Base-by-base conservation (phyloP, 306 rosid genomes). In the Vigna nakashimae region DNA sequence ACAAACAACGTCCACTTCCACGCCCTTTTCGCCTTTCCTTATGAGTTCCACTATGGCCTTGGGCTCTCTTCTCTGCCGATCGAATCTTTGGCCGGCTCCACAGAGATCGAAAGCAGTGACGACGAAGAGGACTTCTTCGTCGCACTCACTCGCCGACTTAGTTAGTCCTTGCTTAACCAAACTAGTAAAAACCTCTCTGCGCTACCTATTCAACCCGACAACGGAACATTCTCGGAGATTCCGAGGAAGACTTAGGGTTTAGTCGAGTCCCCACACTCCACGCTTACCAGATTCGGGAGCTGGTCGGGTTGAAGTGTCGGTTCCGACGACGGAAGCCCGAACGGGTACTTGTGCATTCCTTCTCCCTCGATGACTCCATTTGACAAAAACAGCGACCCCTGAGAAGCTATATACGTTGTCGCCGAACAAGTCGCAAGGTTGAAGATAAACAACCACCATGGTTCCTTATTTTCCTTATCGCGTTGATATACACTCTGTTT, bases 361-460 rank as follows among this genome's bases (percentile, higher is more conserved):
- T 93, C 97, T 0, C 98, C 98, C 0, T 81, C 90, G 4, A 79
- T 92, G 77, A 84, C 91, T 53, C 91, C 94, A 71, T 90, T 86
- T 45, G 49, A 82, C 1, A 83, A 75, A 4, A 81, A 73, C 5
- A 79, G 84, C 36, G 87, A 89, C 83, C 85, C 89, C 0, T 91
- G 92, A 91, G 91, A 89, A 6, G 90, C 85, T 30, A 87, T 94
- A 2, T 90, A 88, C 58, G 93, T 87, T 0, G 96, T 91, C 0
- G 97, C 96, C 1, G 92, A 89, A 0, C 87, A 94, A 79, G 96
- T 94, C 0, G 97, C 97, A 9, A 89, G 93, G 85, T 43, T 90
- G 74, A 91, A 90, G 74, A 78, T 89, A 66, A 77, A 73, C 1
- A 77, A 73, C 4, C 66, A 53, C 8, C 84, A 79, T 1, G 50